phyloP scores from a whole-genome alignment of 306 rosid species.

The Inga oerstediana region DNA sequence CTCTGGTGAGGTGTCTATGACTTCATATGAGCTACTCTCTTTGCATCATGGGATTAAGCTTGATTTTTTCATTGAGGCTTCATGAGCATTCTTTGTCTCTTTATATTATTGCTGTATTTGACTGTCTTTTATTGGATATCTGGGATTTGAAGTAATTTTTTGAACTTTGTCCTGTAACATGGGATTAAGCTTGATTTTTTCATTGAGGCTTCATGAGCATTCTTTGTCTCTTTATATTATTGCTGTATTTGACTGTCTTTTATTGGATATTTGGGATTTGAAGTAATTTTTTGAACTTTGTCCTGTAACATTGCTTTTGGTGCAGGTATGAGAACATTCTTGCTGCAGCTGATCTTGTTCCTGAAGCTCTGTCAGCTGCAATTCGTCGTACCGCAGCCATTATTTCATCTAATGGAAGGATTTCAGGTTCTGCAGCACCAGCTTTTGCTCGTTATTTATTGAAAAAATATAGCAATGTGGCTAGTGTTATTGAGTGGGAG shows the following conservation, averaged over 20 bases:
- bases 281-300: conserved; percentile 9
- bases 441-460: conserved; percentile 68
- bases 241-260: conserved; percentile 20
- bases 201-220: background rate
- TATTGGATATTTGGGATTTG: conserved; percentile 13
- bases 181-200: background rate
- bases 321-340: conserved; percentile 89
- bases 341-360: conserved; percentile 79
- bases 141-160: conserved; percentile 8
- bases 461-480: conserved; percentile 69
- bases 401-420: conserved; percentile 75
- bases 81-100: background rate
- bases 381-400: conserved; percentile 65
- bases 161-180: conserved; percentile 20
- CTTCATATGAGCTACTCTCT: conserved; percentile 2
- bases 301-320: conserved; percentile 44
- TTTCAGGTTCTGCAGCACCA: conserved; percentile 70
- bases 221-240: conserved; percentile 15
- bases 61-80: conserved; percentile 1
- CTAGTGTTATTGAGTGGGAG: conserved; percentile 88
- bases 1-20: background rate
- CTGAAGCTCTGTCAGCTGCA: conserved; percentile 72
- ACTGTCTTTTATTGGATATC: conserved; percentile 10
- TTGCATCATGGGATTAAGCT: background rate
- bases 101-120: conserved; percentile 27